A percentile compares a stretch with the other conserved stretches of the same genome.
Conservation (phyloP, 371 early-diverging fungal species). For the Circinella minor region DNA sequence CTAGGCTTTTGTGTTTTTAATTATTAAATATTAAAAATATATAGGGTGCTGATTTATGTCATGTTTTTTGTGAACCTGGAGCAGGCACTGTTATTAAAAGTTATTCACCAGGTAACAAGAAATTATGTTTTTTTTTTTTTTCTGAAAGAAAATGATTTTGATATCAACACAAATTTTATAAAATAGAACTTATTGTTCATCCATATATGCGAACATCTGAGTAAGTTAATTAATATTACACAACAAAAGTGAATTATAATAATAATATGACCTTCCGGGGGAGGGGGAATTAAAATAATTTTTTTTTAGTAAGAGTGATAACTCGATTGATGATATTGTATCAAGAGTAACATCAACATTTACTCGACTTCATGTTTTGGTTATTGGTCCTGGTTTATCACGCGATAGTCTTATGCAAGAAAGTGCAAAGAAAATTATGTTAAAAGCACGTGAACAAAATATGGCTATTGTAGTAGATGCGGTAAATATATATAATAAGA, state of each 20-base stretch:
- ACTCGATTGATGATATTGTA: constrained; percentile 44
- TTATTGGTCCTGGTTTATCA: constrained; percentile 93
- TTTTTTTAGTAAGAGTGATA: constrained; percentile 33
- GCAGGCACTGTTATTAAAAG: constrained; percentile 82
- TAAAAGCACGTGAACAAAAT: constrained; percentile 58
- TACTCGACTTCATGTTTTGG: constrained; percentile 81
- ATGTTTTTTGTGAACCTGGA: constrained; percentile 86
- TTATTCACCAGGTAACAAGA: constrained; percentile 56
- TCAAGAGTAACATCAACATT: constrained; percentile 56
- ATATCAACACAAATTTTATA: constrained; percentile 7
- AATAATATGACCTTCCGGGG: too few relatives aligned
- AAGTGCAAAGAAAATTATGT: constrained; percentile 63
- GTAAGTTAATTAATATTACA: constrained; percentile 17
- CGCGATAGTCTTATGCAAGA: constrained; percentile 74
- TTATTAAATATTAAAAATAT: too few relatives aligned
- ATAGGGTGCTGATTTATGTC: constrained; percentile 91
- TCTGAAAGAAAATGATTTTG: too few relatives aligned
- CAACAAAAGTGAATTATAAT: too few relatives aligned
- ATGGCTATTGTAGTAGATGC: constrained; percentile 93
- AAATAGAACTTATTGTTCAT: constrained; percentile 66
- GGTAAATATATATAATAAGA: too few relatives aligned
- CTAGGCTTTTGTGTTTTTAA: too few relatives aligned
- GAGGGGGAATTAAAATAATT: not conserved
- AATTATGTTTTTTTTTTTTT: too few relatives aligned
- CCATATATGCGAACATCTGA: constrained; percentile 58